Evolutionary conservation across 1,284 basidiomycete genomes (phyloP).

Genomic region (Pyrrhoderma noxium): DNA sequence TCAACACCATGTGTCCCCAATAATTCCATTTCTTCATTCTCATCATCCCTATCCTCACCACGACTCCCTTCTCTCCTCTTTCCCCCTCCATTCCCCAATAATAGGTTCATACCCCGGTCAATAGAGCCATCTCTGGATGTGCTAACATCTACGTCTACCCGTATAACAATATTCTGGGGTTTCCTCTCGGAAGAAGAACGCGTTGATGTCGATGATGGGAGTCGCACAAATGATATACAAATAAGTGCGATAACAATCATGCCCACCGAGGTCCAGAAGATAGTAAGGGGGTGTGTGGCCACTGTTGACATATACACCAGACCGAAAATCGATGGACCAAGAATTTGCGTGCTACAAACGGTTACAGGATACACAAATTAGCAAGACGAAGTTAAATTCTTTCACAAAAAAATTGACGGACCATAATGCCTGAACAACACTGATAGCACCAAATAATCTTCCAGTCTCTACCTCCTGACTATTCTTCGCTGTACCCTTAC

Average conservation of each 20-base stretch:
- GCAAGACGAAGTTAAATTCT: neutral
- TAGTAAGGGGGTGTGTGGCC: conserved; percentile 45
- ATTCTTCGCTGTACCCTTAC: conserved; percentile 6
- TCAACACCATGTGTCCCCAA: too few species aligned
- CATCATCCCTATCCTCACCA: too few species aligned
- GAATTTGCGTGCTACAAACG: conserved; percentile 36
- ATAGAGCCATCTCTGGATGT: too few species aligned
- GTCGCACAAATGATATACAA: conserved; percentile 9
- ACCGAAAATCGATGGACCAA: conserved; percentile 57
- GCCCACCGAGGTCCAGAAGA: conserved; percentile 41
- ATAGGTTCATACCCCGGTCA: too few species aligned
- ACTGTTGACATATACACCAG: conserved; percentile 55
- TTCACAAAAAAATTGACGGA: conserved; percentile 57
- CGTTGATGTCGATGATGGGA: neutral
- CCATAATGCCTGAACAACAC: conserved; percentile 61
- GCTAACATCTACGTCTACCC: too few species aligned
- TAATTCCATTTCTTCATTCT: too few species aligned
- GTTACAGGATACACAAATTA: neutral
- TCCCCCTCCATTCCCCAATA: too few species aligned
- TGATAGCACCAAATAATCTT: conserved; percentile 63
- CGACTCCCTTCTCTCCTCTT: too few species aligned
- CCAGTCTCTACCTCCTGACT: conserved; percentile 40
- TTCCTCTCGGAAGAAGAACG: too few species aligned
- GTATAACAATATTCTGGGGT: too few species aligned
- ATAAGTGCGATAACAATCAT: neutral